A percentile compares a stretch with the other conserved stretches of the same genome.
These are phyloP conservation scores for Agrostemma githago DNA, from an alignment of 148 eudicot species.

Conservation along the genomic window DNA sequence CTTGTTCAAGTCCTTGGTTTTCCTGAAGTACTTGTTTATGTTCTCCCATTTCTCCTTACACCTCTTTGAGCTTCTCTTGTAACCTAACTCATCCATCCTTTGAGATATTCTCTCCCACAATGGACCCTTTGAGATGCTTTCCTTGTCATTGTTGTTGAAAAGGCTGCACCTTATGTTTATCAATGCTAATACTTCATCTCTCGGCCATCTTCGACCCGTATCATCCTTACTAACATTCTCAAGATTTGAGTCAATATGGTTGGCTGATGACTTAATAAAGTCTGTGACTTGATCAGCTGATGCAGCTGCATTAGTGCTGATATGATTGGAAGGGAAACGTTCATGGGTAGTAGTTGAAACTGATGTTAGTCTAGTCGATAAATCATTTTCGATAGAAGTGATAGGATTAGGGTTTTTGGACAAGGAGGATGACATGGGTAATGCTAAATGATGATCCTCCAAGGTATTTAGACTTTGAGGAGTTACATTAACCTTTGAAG, in stretches of 20 bases:
- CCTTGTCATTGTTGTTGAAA: constrained; percentile 26
- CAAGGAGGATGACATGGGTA: constrained; percentile 21
- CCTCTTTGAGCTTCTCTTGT: constrained; percentile 76
- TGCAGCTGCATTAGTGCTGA: constrained; percentile 22
- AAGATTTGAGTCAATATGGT: background rate
- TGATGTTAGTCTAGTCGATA: background rate
- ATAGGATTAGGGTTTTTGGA: constrained; percentile 37
- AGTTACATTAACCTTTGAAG: constrained; percentile 20
- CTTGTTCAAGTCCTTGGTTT: constrained; percentile 80
- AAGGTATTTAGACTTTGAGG: constrained; percentile 13
- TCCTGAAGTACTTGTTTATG: constrained; percentile 90
- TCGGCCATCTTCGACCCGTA: constrained; percentile 80
- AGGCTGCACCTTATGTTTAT: constrained; percentile 69
- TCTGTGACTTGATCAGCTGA: constrained; percentile 19
- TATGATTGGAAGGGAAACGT: constrained; percentile 14
- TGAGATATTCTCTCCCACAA: constrained; percentile 91
- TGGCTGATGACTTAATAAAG: constrained; percentile 15
- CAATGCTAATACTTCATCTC: constrained; percentile 77
- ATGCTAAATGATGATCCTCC: constrained; percentile 13
- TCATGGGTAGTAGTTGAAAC: constrained; percentile 4
- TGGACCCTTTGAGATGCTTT: constrained; percentile 42
- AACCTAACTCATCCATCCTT: constrained; percentile 69
- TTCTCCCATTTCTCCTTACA: constrained; percentile 99
- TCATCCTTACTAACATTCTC: constrained; percentile 32
- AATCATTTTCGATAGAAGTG: background rate